Evolutionary conservation across 768 basidiomycete genomes (phyloP).

Genomic region (Collybia mongolica): DNA sequence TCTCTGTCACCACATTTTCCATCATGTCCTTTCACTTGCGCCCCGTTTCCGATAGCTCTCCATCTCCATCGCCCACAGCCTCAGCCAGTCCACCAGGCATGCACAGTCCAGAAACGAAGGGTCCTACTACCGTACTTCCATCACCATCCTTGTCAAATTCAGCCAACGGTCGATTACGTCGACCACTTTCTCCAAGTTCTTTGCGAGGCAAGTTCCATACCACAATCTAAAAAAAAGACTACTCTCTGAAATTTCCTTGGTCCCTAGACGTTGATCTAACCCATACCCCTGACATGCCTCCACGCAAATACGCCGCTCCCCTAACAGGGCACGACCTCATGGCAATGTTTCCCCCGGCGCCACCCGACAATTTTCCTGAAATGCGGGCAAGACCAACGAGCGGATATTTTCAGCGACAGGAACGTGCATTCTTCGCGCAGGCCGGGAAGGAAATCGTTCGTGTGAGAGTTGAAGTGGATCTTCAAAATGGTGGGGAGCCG

Average conservation of each 20-base stretch:
- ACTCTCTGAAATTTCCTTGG: conserved; percentile 1
- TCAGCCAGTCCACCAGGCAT: conserved; percentile 45
- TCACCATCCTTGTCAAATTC: conserved; percentile 29
- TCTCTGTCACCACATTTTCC: conserved; percentile 21
- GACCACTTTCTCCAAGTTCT: conserved; percentile 64
- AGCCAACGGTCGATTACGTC: conserved; percentile 35
- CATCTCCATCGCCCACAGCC: conserved; percentile 54
- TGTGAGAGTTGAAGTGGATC: conserved; percentile 69
- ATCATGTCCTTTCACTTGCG: conserved; percentile 49
- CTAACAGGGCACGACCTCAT: conserved; percentile 83
- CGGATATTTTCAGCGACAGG: conserved; percentile 72
- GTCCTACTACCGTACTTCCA: conserved; percentile 17
- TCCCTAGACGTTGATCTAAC: conserved; percentile 62
- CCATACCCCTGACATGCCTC: conserved; percentile 44
- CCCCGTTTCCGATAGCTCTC: conserved; percentile 46
- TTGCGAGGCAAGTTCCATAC: conserved; percentile 46
- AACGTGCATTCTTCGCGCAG: conserved; percentile 79
- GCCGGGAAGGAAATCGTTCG: conserved; percentile 78
- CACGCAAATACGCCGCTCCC: conserved; percentile 69
- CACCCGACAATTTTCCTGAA: conserved; percentile 56
- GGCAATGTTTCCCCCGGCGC: conserved; percentile 76
- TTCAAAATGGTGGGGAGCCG: conserved; percentile 32
- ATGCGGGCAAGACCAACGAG: conserved; percentile 66
- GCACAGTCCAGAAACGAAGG: conserved; percentile 36
- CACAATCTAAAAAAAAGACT: neutral